Evolutionary conservation across 208 protist genomes (phyloP).

Genomic region (Lotmaria passim): DNA sequence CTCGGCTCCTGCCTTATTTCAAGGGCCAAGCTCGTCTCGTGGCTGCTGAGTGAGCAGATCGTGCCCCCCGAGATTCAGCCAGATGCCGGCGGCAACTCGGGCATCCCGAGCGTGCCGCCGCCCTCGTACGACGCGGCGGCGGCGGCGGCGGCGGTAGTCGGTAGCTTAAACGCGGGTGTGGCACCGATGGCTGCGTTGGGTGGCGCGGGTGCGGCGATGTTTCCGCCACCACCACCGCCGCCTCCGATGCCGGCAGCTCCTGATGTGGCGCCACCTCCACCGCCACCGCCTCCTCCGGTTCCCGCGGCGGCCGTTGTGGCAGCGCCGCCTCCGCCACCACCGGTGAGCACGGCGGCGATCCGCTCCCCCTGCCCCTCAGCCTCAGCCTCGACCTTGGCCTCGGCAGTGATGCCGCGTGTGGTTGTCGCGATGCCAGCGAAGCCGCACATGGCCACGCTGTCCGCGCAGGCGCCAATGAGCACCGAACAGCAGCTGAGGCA

Average conservation of each 20-base stretch:
- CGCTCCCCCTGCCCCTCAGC: constrained; percentile 26
- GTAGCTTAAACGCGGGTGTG: neutral
- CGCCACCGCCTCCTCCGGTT: neutral
- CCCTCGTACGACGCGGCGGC: constrained; percentile 36
- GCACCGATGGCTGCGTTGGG: neutral
- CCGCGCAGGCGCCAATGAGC: constrained; percentile 15
- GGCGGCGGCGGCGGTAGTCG: constrained; percentile 12
- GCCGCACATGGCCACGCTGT: neutral
- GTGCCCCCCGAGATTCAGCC: constrained; percentile 42
- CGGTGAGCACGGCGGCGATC: neutral
- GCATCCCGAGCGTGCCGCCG: constrained; percentile 21
- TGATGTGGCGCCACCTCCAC: neutral
- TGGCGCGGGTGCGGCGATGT: neutral
- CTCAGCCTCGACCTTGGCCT: too few relatives aligned
- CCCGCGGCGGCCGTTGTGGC: neutral
- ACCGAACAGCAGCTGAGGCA: constrained; percentile 43
- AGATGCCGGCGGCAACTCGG: constrained; percentile 16
- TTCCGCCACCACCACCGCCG: neutral
- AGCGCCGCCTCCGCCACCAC: neutral
- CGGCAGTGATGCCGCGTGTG: constrained; percentile 17
- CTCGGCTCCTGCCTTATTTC: constrained; percentile 73
- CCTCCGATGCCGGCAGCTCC: constrained; percentile 8
- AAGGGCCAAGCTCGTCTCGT: constrained; percentile 66
- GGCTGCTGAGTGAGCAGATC: constrained; percentile 64
- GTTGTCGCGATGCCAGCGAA: constrained; percentile 4